A percentile compares a stretch with the other conserved stretches of the same genome.
Evolutionary conservation across 1,284 basidiomycete genomes (phyloP).

Genomic region (Boletus sp.): DNA sequence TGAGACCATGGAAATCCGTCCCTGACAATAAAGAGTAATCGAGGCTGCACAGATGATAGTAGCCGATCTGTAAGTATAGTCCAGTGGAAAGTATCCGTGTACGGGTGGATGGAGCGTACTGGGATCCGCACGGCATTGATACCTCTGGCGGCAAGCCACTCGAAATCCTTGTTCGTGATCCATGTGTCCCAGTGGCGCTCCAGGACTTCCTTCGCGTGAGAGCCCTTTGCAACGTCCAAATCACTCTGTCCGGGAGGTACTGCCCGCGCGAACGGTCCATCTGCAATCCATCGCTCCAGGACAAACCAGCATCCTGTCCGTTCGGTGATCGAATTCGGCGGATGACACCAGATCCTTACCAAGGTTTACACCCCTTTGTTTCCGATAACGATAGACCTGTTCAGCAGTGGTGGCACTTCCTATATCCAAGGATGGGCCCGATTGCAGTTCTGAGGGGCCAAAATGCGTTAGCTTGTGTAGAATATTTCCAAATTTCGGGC

Average conservation of each 20-base stretch:
- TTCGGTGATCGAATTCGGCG: slow-evolving; percentile 15
- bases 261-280: slow-evolving; percentile 58
- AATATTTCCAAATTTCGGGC: slow-evolving; percentile 16
- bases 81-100: slow-evolving; percentile 1
- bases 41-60: slow-evolving; percentile 71
- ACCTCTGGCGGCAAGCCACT: slow-evolving; percentile 74
- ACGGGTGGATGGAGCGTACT: slow-evolving; percentile 46
- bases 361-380: slow-evolving; percentile 84
- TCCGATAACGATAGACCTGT: slow-evolving; percentile 63
- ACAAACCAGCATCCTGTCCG: slow-evolving; percentile 74
- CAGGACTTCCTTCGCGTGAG: slow-evolving; percentile 61
- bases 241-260: slow-evolving; percentile 67
- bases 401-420: slow-evolving; percentile 27
- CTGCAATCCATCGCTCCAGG: slow-evolving; percentile 75
- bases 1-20: slow-evolving; percentile 72
- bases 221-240: slow-evolving; percentile 72
- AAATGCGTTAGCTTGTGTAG: slow-evolving; percentile 23
- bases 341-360: slow-evolving; percentile 48
- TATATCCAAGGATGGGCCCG: slow-evolving; percentile 9
- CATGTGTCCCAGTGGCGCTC: slow-evolving; percentile 85
- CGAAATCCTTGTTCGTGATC: slow-evolving; percentile 72
- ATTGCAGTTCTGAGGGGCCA: slow-evolving; percentile 3
- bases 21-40: slow-evolving; percentile 66
- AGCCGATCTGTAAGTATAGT: slow-evolving; percentile 63
- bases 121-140: slow-evolving; percentile 87